Evolutionary conservation across 257 asterid species (phyloP), one percentile per base, ranked within the genome.

Genomic region (Solanum sitiens): DNA sequence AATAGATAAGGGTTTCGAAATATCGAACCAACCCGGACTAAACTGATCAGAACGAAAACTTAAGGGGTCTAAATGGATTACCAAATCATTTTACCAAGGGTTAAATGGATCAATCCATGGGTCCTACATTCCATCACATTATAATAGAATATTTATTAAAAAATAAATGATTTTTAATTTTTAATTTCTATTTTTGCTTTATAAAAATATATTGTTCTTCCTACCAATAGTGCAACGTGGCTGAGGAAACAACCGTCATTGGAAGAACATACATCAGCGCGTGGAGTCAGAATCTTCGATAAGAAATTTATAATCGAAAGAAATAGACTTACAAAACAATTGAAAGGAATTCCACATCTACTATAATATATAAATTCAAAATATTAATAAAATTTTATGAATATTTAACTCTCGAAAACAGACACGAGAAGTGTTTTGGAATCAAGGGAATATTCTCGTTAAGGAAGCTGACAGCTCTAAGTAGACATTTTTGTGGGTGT

Each of bases 311-410:
- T 35, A 35, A 35, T 35, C 39, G 39, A 35, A 35, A 35, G 7
- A 35, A 35, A 35, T 35, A 35, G 39, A 35, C 1, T 35, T n/a
- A n/a, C 1, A 0, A 0, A 35, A 1, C 1, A 35, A 1, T 35
- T 35, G 39, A 35, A 35, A 35, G n/a, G n/a, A n/a, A n/a, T n/a
- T n/a, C n/a, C n/a, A n/a, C n/a, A n/a, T n/a, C n/a, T n/a, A n/a
- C n/a, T n/a, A n/a, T 53, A 53, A 53, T 53, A 53, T 7, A 56
- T 18, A 56, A 18, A 56, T 18, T 56, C 8, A 56, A 56, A 56
- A 56, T 56, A 56, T 18, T 9, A 56, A 59, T 61, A 21, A 63
- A 23, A 63, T 23, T 4, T 63, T 1, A n/a, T 65, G 0, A 2
- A 65, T 2, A n/a, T 65, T 65, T 5, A 0, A 65, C 6, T 25